These are phyloP conservation scores for Rhodotorula sp. DNA, from an alignment of 1,284 basidiomycete genomes.

Conservation along the genomic window DNA sequence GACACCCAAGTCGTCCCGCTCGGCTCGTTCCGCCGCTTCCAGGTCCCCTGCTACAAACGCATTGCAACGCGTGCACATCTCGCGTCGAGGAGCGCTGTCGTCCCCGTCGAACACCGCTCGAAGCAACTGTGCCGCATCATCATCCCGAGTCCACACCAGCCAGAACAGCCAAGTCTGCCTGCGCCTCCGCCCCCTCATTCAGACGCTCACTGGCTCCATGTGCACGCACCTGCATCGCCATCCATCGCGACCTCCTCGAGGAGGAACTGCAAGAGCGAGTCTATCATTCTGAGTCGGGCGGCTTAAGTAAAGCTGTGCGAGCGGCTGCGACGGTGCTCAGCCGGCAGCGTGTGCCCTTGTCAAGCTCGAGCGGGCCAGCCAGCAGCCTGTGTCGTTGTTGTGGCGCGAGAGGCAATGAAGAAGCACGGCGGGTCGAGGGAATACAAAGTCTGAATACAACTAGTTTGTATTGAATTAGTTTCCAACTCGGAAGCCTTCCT, in stretches of 20 bases:
- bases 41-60: too few species aligned
- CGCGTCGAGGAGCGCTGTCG: constrained; percentile 21
- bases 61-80: too few species aligned
- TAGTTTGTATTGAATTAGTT: background rate
- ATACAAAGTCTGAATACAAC: background rate
- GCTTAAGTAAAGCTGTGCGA: background rate
- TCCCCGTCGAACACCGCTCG: background rate
- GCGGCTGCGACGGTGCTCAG: background rate
- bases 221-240: constrained; percentile 68
- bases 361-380: too few species aligned
- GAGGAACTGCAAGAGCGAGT: constrained; percentile 70
- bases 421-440: background rate
- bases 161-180: background rate
- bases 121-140: background rate
- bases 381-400: background rate
- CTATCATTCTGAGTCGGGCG: constrained; percentile 55
- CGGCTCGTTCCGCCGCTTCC: too few species aligned
- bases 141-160: background rate
- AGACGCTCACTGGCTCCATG: constrained; percentile 30
- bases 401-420: background rate
- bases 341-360: background rate
- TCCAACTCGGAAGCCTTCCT: too few species aligned
- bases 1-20: background rate
- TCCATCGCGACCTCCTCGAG: constrained; percentile 75
- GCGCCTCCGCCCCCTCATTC: too few species aligned